phyloP scores from a whole-genome alignment of 2,329 filamentous ascomycete species.

The Apiospora malaysiana region DNA sequence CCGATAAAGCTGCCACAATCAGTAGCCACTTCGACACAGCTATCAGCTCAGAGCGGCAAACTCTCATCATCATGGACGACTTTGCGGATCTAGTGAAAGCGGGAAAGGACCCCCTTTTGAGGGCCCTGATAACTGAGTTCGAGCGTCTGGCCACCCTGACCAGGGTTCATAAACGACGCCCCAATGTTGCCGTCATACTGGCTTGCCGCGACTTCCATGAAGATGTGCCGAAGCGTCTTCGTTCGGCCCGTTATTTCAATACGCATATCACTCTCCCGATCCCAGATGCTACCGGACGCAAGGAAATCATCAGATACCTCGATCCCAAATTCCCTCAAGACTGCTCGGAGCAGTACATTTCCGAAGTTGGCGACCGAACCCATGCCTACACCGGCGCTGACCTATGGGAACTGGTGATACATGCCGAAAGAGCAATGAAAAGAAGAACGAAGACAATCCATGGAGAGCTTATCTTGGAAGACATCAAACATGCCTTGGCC shows the following conservation, averaged over 20 bases:
- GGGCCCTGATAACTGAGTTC: slow-evolving; percentile 57
- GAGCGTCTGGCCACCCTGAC: slow-evolving; percentile 48
- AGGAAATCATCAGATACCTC: slow-evolving; percentile 74
- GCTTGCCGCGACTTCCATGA: slow-evolving; percentile 74
- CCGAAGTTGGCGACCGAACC: slow-evolving; percentile 72
- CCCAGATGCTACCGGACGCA: slow-evolving; percentile 73
- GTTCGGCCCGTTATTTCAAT: slow-evolving; percentile 68
- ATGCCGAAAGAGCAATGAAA: slow-evolving; percentile 45
- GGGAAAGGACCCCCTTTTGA: slow-evolving; percentile 57
- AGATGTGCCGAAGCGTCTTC: slow-evolving; percentile 73
- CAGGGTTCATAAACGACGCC: slow-evolving; percentile 44
- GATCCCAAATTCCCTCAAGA: slow-evolving; percentile 52
- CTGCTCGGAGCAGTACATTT: slow-evolving; percentile 58
- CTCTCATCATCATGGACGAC: slow-evolving; percentile 80
- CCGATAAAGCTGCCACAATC: slow-evolving; percentile 64
- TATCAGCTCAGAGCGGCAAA: slow-evolving; percentile 67
- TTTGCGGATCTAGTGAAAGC: slow-evolving; percentile 73
- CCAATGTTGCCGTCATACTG: slow-evolving; percentile 74
- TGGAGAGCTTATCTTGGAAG: slow-evolving; percentile 43
- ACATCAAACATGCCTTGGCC: slow-evolving; percentile 50
- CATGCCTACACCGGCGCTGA: slow-evolving; percentile 88
- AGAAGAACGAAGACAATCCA: slow-evolving; percentile 31
- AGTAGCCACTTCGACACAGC: slow-evolving; percentile 75
- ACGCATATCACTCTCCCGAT: slow-evolving; percentile 76
- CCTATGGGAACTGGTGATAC: slow-evolving; percentile 67